Conservation (phyloP, 2,329 filamentous ascomycete genomes). For the Zasmidium citrigriseum region DNA sequence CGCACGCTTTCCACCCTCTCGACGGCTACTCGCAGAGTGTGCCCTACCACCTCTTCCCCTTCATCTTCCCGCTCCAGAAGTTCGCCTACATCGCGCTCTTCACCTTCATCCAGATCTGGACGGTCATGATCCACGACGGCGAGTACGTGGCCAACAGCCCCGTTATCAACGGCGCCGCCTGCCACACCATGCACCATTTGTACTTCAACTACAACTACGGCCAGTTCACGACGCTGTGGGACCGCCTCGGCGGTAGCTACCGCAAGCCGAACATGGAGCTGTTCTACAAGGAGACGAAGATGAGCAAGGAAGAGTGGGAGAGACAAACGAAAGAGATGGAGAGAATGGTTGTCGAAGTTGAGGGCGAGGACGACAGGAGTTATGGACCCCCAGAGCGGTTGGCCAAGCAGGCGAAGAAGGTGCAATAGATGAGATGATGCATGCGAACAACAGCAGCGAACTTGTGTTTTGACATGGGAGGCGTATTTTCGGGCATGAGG, state of each 20-base stretch:
- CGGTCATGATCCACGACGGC: constrained; percentile 92
- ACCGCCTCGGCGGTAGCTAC: constrained; percentile 84
- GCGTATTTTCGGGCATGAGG: too few species aligned
- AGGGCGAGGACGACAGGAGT: constrained; percentile 54
- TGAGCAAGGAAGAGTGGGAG: constrained; percentile 77
- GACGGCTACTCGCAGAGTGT: constrained; percentile 87
- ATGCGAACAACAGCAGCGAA: constrained; percentile 2
- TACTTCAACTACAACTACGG: constrained; percentile 93
- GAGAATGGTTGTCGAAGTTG: constrained; percentile 71
- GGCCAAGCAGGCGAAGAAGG: constrained; percentile 43
- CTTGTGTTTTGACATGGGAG: background rate
- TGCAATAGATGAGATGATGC: constrained; percentile 27
- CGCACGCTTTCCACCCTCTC: constrained; percentile 90
- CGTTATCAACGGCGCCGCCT: constrained; percentile 91
- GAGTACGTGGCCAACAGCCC: constrained; percentile 90
- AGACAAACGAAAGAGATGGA: constrained; percentile 77
- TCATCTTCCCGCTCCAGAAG: constrained; percentile 91
- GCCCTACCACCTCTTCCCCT: constrained; percentile 91
- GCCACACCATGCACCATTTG: constrained; percentile 88
- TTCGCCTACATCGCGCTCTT: constrained; percentile 84
- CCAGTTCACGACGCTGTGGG: constrained; percentile 91
- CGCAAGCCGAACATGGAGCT: constrained; percentile 81
- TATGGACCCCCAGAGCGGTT: constrained; percentile 38
- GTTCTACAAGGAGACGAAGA: constrained; percentile 82
- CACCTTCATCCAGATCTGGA: constrained; percentile 94